Percentiles rank a stretch among this genome's conserved stretches.
These are phyloP conservation scores for Elsinoe necatrix DNA, from an alignment of 2,329 filamentous ascomycete genomes.

Conservation along the genomic window DNA sequence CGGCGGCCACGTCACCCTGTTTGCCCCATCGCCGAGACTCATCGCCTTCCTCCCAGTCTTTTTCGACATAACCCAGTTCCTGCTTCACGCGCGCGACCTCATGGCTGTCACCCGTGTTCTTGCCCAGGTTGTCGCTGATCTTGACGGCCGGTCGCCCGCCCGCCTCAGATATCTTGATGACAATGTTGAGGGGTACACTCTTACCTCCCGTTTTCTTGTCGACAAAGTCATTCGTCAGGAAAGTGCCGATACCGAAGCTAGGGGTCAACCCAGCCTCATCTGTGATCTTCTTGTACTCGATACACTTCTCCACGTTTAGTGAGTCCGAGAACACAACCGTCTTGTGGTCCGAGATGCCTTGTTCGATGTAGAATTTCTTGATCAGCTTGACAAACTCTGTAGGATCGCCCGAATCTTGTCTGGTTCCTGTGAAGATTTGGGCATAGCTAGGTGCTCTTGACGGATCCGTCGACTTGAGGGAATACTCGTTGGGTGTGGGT, in stretches of 20 bases:
- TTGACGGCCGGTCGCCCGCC: conserved; percentile 77
- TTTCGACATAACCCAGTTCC: conserved; percentile 77
- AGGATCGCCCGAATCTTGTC: conserved; percentile 87
- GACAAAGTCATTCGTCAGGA: conserved; percentile 86
- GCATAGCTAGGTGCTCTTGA: conserved; percentile 54
- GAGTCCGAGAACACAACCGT: conserved; percentile 93
- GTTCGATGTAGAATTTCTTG: conserved; percentile 68
- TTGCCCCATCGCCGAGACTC: conserved; percentile 75
- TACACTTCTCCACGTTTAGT: conserved; percentile 78
- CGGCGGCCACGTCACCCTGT: conserved; percentile 16
- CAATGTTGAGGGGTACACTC: conserved; percentile 88
- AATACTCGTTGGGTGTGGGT: conserved; percentile 41
- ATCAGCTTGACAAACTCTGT: conserved; percentile 69
- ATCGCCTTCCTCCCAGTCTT: conserved; percentile 72
- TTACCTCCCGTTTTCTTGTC: conserved; percentile 65
- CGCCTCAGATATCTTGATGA: conserved; percentile 90
- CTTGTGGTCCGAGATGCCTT: conserved; percentile 72
- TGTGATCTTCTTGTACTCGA: conserved; percentile 79
- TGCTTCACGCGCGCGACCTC: conserved; percentile 78
- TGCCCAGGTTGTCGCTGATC: conserved; percentile 78
- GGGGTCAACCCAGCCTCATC: conserved; percentile 74
- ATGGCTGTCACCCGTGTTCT: conserved; percentile 82
- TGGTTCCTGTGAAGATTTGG: conserved; percentile 70
- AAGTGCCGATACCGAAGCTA: conserved; percentile 90
- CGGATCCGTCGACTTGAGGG: conserved; percentile 17